These are phyloP conservation scores for Russula olivacea DNA, from an alignment of 768 basidiomycete genomes.

Conservation along the genomic window DNA sequence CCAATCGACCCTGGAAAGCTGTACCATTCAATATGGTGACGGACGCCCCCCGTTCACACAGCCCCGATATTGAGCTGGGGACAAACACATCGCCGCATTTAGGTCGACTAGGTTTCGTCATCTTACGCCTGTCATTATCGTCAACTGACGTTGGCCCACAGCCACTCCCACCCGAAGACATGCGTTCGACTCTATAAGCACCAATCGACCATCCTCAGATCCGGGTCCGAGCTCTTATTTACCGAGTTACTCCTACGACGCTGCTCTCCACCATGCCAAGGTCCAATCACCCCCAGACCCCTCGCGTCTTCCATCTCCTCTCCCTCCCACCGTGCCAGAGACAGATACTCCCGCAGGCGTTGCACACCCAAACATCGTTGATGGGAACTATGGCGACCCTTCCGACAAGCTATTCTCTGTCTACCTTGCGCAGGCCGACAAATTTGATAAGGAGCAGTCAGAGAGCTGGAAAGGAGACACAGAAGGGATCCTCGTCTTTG, in stretches of 20 bases:
- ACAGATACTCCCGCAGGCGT: background rate
- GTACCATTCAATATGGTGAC: background rate
- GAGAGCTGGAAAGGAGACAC: constrained; percentile 26
- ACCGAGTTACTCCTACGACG: constrained; percentile 15
- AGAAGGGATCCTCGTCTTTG: constrained; percentile 26
- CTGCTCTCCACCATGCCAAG: background rate
- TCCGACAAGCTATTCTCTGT: constrained; percentile 20
- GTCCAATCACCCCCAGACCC: background rate
- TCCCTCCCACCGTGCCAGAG: background rate
- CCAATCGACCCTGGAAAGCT: too few species aligned
- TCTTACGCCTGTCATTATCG: too few species aligned
- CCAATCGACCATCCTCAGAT: background rate
- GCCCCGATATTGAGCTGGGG: constrained; percentile 16
- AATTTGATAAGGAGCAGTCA: constrained; percentile 17
- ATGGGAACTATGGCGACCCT: constrained; percentile 15
- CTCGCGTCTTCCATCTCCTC: background rate
- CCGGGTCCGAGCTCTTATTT: constrained; percentile 1
- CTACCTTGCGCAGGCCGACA: constrained; percentile 22
- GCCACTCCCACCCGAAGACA: background rate
- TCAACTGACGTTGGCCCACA: too few species aligned
- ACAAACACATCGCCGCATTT: background rate
- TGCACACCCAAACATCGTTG: background rate
- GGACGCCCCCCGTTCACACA: constrained; percentile 1
- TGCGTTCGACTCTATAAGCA: background rate
- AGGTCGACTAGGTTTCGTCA: background rate